Evolutionary conservation across 352 stramenopile genomes (phyloP), one percentile per base, ranked within the genome.

Genomic region (Globisporangium cederbergense): DNA sequence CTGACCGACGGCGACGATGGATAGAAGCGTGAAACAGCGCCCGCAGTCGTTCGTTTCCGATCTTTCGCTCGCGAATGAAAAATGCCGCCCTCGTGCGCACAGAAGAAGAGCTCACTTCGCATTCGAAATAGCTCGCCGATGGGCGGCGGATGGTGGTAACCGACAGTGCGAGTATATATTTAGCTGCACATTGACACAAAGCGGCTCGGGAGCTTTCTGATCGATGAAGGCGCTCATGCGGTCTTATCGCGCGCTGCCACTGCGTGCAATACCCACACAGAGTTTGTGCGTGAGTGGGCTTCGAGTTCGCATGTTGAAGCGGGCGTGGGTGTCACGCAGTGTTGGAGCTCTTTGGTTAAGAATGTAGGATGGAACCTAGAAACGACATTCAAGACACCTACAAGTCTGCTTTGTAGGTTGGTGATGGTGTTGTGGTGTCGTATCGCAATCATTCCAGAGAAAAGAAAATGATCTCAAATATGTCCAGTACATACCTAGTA

Each of bases 1-100:
- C 22, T 47, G 45, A 6, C 8, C 16, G 14, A 7, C 18, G 47
- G 51, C 16, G 30, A 14, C 13, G 28, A 40, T 56, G 13, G 25
- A 28, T 38, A n/a, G 14, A 22, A 22, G 49, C 16, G 25, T 14
- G 18, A 46, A 46, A 46, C 40, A 46, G 9, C 11, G 20, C 46
- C 13, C 49, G 11, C 16, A 55, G 49, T 40, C 49, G 25, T 55
- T 40, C 49, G 25, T 55, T 55, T 55, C 49, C 49, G 49, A 14
- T 49, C 13, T 46, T 9, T 49, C 43, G 10, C 22, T 34, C 25
- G 25, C 49, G 30, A 55, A 55, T 55, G 49, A 55, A 38, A 55
- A 55, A 14, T 55, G 49, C 1, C 5, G 25, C 10, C 4, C 18
- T 10, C 43, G 32, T 8, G 32, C 1, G 2, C 32, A 36, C 32